A percentile compares a stretch with the other conserved stretches of the same genome.
Conservation (phyloP, 352 stramenopile genomes). For the Pythium sp. region DNA sequence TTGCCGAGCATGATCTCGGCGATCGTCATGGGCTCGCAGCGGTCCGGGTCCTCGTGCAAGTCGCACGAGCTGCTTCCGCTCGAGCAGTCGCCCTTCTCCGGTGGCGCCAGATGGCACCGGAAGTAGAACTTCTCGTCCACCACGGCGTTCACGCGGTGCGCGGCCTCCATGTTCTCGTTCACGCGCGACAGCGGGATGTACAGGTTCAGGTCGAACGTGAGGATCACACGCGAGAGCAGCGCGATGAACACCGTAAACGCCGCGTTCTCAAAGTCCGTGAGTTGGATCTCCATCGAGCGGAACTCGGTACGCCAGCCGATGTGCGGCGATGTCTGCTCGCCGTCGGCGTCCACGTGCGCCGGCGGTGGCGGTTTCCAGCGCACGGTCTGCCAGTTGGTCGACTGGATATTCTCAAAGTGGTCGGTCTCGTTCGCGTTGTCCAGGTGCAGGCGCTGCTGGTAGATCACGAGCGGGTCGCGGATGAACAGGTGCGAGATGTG, state of each 20-base stretch:
- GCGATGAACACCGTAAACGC: slow-evolving; percentile 99
- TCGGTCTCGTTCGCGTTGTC: slow-evolving; percentile 87
- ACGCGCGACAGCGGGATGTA: slow-evolving; percentile 98
- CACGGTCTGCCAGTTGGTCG: slow-evolving; percentile 99
- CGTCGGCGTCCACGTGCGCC: slow-evolving; percentile 36
- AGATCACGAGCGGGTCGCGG: slow-evolving; percentile 96
- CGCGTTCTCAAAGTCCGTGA: slow-evolving; percentile 99
- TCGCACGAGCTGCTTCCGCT: slow-evolving; percentile 24
- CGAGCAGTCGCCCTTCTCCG: slow-evolving; percentile 66
- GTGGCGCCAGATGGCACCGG: slow-evolving; percentile 92
- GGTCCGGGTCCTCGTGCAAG: slow-evolving; percentile 63
- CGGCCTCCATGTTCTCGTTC: slow-evolving; percentile 99
- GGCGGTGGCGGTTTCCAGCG: slow-evolving; percentile 99
- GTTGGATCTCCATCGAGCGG: slow-evolving; percentile 99
- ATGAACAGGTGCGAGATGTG: slow-evolving; percentile 99
- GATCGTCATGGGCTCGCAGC: slow-evolving; percentile 96
- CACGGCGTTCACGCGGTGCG: slow-evolving; percentile 94
- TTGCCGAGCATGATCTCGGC: slow-evolving; percentile 96
- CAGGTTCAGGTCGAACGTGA: slow-evolving; percentile 99
- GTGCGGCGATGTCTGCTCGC: slow-evolving; percentile 36
- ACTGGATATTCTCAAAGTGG: slow-evolving; percentile 99
- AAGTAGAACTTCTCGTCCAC: slow-evolving; percentile 98
- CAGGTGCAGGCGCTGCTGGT: slow-evolving; percentile 86
- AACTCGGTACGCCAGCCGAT: slow-evolving; percentile 92
- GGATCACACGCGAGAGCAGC: slow-evolving; percentile 96